Percentiles rank a stretch among this genome's conserved stretches.
Conservation (phyloP, 225 moss, liverwort and hornwort genomes). For the Marchantia paleacea region DNA sequence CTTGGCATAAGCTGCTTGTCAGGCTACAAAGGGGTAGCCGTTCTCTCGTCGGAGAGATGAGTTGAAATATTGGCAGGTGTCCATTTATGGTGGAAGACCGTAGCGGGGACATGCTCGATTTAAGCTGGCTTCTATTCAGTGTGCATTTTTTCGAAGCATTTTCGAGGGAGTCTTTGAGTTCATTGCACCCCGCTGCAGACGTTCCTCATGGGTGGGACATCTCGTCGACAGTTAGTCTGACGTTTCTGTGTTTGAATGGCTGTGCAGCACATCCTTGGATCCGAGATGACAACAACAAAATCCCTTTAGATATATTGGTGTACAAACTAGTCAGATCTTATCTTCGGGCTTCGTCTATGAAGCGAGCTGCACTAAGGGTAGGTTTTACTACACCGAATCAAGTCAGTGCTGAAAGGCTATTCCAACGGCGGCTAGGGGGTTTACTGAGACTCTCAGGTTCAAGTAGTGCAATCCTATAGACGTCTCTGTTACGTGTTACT, state of each 20-base stretch:
- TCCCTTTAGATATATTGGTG: slow-evolving; percentile 95
- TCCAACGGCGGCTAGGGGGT: too few species aligned
- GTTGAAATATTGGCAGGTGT: neutral
- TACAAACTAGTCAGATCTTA: slow-evolving; percentile 97
- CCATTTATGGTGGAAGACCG: neutral
- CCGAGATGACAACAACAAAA: slow-evolving; percentile 67
- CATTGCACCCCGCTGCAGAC: too few species aligned
- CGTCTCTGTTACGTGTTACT: too few species aligned
- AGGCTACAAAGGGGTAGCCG: too few species aligned
- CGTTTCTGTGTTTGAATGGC: neutral
- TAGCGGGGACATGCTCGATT: neutral
- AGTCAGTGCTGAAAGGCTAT: too few species aligned
- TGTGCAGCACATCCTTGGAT: slow-evolving; percentile 96
- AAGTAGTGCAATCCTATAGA: too few species aligned
- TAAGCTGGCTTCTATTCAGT: neutral
- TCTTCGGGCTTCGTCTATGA: slow-evolving; percentile 92
- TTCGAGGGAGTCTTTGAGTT: neutral
- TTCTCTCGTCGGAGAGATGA: too few species aligned
- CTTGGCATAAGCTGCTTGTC: neutral
- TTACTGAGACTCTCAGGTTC: too few species aligned
- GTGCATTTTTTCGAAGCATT: neutral
- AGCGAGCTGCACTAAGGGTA: slow-evolving; percentile 93
- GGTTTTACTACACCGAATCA: neutral
- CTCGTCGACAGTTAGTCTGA: neutral
- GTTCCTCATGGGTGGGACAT: neutral